These are phyloP conservation scores for Monosporascus sp. DNA, from an alignment of 2,329 filamentous ascomycete species.

Conservation along the genomic window DNA sequence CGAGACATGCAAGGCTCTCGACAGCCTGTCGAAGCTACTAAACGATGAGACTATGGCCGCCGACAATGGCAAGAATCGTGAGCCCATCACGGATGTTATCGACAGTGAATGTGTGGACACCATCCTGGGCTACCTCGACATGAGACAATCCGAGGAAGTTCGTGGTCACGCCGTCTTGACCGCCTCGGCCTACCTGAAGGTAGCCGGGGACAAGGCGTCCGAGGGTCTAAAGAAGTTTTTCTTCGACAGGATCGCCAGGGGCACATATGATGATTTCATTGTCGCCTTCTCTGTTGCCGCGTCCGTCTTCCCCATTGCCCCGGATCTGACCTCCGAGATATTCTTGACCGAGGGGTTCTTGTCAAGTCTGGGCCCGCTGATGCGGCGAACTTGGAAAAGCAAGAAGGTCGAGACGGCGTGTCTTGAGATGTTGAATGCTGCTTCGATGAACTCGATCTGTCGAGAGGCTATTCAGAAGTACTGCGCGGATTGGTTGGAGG, in stretches of 20 bases:
- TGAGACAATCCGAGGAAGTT: conserved; percentile 67
- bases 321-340: conserved; percentile 66
- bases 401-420: conserved; percentile 80
- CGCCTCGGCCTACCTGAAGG: conserved; percentile 77
- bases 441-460: conserved; percentile 78
- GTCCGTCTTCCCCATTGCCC: conserved; percentile 79
- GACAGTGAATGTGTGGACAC: conserved; percentile 77
- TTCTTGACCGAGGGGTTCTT: conserved; percentile 90
- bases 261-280: conserved; percentile 82
- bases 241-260: conserved; percentile 61
- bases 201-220: conserved; percentile 64
- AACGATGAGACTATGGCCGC: conserved; percentile 44
- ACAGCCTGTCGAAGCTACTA: conserved; percentile 54
- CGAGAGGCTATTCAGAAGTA: conserved; percentile 80
- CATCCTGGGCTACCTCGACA: conserved; percentile 79
- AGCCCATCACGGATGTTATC: conserved; percentile 55
- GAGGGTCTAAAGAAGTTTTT: conserved; percentile 70
- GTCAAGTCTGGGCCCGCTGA: conserved; percentile 66
- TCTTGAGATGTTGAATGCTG: conserved; percentile 84
- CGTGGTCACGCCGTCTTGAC: conserved; percentile 78
- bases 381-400: conserved; percentile 77
- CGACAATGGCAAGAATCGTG: conserved; percentile 35
- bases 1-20: conserved; percentile 57
- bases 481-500: conserved; percentile 81
- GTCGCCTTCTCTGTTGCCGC: conserved; percentile 91